Evolutionary conservation across 1,139 yeast genomes (phyloP), one percentile per base, ranked within the genome.

Genomic region (Debaryomycetaceae sp.): DNA sequence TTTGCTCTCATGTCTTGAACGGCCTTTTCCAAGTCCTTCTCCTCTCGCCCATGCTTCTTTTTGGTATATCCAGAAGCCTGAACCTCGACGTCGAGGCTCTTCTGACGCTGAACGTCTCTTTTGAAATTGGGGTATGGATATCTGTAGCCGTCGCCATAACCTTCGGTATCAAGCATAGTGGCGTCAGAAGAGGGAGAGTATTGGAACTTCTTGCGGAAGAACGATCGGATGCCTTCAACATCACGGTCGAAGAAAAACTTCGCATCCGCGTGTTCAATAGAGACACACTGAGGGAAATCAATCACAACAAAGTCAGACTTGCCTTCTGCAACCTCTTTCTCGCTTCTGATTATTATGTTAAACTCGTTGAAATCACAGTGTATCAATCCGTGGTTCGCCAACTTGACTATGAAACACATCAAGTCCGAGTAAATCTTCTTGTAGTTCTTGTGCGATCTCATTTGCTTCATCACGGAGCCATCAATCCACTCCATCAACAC

Each of bases 331-430:
- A 75, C 76, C 7, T 76, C 80, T 38, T 78, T 78, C 39, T 76
- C 71, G 52, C 85, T 83, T 44, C 87, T 75, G 38, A 95, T 86
- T 76, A 93, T 87, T 54, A 93, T 90, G 63, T 93, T 93, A 66
- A 93, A 93, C 65, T 93, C 99, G 64, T 93, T 93, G 66, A 85
- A 93, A 72, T 93, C 99, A 75, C 99, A 91, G 66, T 93, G 99
- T 48, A 93, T 91, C 49, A 93, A 74, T 1, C 99, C 99, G 54
- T 85, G 80, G 56, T 86, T 84, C 3, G 88, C 99, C 47, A 93
- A 71, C 50, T 81, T 78, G 13, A 91, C 95, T 34, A 88, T 84
- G 58, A 93, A 91, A 49, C 75, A 72, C 98, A 93, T 91, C 57
- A 95, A 72, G 45, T 90, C 86, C 24, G 88, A 81, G 62, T 93